Evolutionary conservation across 2,329 filamentous ascomycete species (phyloP), one percentile per base, ranked within the genome.

Genomic region (Diatrype stigma): DNA sequence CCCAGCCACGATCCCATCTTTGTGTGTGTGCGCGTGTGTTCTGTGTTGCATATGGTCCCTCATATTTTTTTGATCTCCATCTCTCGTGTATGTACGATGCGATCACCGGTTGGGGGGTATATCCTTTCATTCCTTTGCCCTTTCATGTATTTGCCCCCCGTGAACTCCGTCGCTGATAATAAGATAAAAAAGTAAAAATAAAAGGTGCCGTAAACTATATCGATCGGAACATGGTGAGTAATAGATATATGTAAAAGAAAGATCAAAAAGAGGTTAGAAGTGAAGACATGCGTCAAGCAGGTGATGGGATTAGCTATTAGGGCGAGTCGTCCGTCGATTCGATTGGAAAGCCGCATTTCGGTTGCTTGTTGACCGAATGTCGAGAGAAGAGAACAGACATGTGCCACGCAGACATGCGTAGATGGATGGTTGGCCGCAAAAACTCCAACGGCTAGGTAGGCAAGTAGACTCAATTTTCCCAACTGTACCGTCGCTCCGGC

Each of bases 401-500:
- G 7, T 12, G n/a, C 19, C 19, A 40, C 10, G 26, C 26, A 30
- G 5, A 10, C 6, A 30, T 30, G 26, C 46, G 35, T 47, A 46
- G 11, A 49, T 14, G 44, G 5, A 48, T 49, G 46, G 37, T 30
- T 12, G 42, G 45, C 14, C 26, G 37, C 37, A n/a, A 30, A 44
- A 2, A 30, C 17, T 26, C n/a, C n/a, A 26, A 56, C 52, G 58
- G 50, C 45, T 48, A 47, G n/a, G n/a, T n/a, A n/a, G n/a, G n/a
- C n/a, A n/a, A n/a, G n/a, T 34, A 17, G 12, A 19, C 3, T 40
- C 44, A 46, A 16, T 60, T 54, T 46, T 68, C 66, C 66, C 66
- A 68, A 54, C 66, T 68, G 51, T 64, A 68, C 46, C 65, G 63
- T 45, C 53, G 58, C n/a, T 57, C 58, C 7, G 64, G 64, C 48